Evolutionary conservation across 352 stramenopile species (phyloP), one percentile per base, ranked within the genome.

Genomic region (Pythium chondricola): DNA sequence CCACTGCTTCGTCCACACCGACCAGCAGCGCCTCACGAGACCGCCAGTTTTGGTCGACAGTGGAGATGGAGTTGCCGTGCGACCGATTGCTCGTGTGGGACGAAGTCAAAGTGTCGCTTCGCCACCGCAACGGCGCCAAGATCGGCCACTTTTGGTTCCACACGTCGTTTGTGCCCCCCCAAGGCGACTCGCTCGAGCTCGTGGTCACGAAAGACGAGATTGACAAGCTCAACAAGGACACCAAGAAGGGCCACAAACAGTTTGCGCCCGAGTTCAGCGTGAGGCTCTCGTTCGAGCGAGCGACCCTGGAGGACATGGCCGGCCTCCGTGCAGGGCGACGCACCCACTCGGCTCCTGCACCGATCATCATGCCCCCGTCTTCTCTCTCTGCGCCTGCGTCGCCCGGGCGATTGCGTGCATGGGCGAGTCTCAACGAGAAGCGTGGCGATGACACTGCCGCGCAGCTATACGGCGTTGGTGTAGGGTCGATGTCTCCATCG

Each of bases 141-240:
- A 44, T 89, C 16, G 77, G 77, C 2, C 64, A 89, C 45, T 79
- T 87, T 58, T 89, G 77, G 77, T 83, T 89, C 57, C 77, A 89
- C 61, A 84, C 77, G 8, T 57, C 77, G n/a, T 89, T 89, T 29
- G 45, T 89, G 17, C 31, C 46, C 11, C 48, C 47, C n/a, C 55
- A 56, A 6, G 22, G 37, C 9, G 61, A 48, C 16, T 31, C 56
- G 16, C 42, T 67, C 32, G 61, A 74, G 56, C 50, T 89, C 11
- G 37, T 43, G 31, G 24, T 88, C 14, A 25, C 52, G 10, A 89
- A 89, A 41, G 52, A 54, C 25, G 77, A 85, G 58, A 85, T 89
- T 40, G 77, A 89, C 69, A 83, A 85, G 40, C 49, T 72, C 17
- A 56, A 81, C 20, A 87, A 85, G 48, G 77, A 89, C 52, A 49